These are phyloP conservation scores for Peniophora sp. DNA, from an alignment of 1,284 basidiomycete species.

Conservation along the genomic window DNA sequence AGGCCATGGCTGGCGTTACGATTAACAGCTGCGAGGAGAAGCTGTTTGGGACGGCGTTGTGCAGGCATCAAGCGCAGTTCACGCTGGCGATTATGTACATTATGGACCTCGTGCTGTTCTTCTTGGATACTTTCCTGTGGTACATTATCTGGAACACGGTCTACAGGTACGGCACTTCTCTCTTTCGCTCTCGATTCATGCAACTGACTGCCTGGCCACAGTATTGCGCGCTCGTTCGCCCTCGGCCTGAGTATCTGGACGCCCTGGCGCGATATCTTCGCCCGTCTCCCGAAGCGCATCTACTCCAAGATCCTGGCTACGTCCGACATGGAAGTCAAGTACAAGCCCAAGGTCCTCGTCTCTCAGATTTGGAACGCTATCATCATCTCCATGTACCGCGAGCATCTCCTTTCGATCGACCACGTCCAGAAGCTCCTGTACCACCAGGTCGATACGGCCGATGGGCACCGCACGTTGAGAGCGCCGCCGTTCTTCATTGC, in stretches of 20 bases:
- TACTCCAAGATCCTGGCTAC: conserved; percentile 91
- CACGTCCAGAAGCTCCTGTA: conserved; percentile 93
- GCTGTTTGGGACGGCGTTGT: conserved; percentile 75
- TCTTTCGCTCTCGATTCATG: no score
- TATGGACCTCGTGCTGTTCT: conserved; percentile 93
- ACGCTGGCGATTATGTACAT: conserved; percentile 93
- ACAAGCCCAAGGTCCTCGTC: conserved; percentile 96
- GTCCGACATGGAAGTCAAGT: conserved; percentile 90
- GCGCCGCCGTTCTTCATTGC: conserved; percentile 95
- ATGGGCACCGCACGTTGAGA: conserved; percentile 80
- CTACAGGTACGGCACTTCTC: no score
- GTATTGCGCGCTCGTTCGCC: conserved; percentile 83
- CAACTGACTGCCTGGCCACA: conserved; percentile 17
- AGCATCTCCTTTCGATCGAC: conserved; percentile 92
- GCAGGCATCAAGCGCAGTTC: conserved; percentile 86
- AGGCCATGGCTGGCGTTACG: conserved; percentile 90
- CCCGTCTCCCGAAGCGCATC: conserved; percentile 87
- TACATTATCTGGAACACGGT: conserved; percentile 97
- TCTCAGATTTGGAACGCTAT: conserved; percentile 98
- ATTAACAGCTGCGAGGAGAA: conserved; percentile 82
- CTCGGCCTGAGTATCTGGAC: conserved; percentile 95
- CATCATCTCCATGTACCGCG: conserved; percentile 99
- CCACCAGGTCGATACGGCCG: conserved; percentile 85
- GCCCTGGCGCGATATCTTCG: conserved; percentile 94
- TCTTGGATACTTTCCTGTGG: conserved; percentile 97